A percentile compares a stretch with the other conserved stretches of the same genome.
These are phyloP conservation scores for Ulota crispa DNA, from an alignment of 225 moss, liverwort and hornwort genomes.

Conservation along the genomic window DNA sequence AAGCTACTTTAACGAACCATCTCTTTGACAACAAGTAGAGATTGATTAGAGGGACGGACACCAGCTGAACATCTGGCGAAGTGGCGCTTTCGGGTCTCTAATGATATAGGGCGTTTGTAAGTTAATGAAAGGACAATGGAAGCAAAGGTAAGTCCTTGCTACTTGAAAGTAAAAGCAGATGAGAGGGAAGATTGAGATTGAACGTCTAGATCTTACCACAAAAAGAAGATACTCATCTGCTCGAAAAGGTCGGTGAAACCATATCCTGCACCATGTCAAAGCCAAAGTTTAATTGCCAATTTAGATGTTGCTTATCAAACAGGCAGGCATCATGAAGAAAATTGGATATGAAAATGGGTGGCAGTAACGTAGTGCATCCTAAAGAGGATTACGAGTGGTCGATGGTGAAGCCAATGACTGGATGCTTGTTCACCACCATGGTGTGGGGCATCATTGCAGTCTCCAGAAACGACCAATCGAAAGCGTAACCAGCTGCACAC, in stretches of 20 bases:
- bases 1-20: too few relatives aligned
- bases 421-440: constrained; percentile 21
- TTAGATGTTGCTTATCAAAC: not conserved
- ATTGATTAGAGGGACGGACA: not conserved
- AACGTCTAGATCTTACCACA: constrained; percentile 40
- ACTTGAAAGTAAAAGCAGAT: not conserved
- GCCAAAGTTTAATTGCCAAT: not conserved
- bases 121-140: not conserved
- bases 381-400: constrained; percentile 60
- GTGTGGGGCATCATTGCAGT: constrained; percentile 49
- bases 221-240: constrained; percentile 64
- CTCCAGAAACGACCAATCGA: constrained; percentile 58
- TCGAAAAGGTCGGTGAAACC: constrained; percentile 71
- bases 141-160: not conserved
- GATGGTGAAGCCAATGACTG: constrained; percentile 46
- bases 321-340: not conserved
- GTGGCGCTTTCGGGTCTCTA: not conserved
- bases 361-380: not conserved
- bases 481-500: constrained; percentile 55
- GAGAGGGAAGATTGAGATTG: not conserved
- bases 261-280: constrained; percentile 53
- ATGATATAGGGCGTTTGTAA: not conserved
- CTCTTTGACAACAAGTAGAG: not conserved
- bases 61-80: not conserved
- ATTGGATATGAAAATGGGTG: not conserved